These are phyloP conservation scores for Eucalyptus guilfoylei DNA, from an alignment of 345 rosid species.

Conservation along the genomic window DNA sequence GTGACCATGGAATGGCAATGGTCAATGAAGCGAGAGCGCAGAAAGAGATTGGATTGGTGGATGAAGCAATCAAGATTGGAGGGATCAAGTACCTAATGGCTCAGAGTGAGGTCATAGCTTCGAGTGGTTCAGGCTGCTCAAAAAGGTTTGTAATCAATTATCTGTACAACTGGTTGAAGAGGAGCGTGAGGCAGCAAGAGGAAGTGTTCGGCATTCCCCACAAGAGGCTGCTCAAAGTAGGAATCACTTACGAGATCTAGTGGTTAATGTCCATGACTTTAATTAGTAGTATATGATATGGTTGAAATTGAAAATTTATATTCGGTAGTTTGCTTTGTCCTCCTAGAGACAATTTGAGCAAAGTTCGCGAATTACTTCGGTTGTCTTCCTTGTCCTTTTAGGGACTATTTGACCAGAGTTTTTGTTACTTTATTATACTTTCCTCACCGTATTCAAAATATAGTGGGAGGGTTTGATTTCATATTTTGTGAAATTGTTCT, in stretches of 20 bases:
- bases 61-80: neutral
- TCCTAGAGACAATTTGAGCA: neutral
- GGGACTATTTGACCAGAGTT: neutral
- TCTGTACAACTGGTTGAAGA: constrained; percentile 10
- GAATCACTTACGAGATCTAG: constrained; percentile 14
- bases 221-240: constrained; percentile 10
- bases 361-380: neutral
- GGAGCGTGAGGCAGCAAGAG: constrained; percentile 8
- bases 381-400: neutral
- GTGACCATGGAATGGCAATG: neutral
- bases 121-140: neutral
- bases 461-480: neutral
- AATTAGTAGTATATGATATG: neutral
- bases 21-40: neutral
- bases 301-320: neutral
- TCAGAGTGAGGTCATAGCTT: constrained; percentile 8
- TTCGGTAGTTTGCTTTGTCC: neutral
- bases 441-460: neutral
- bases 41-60: neutral
- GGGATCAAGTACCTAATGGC: constrained; percentile 14
- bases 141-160: constrained; percentile 7
- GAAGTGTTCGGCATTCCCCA: constrained; percentile 10
- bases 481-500: neutral
- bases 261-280: neutral
- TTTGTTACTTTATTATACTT: neutral